Percentiles rank a stretch among this genome's conserved stretches.
Conservation (phyloP, 2,329 filamentous ascomycete genomes). For the Monosporascus sp. region DNA sequence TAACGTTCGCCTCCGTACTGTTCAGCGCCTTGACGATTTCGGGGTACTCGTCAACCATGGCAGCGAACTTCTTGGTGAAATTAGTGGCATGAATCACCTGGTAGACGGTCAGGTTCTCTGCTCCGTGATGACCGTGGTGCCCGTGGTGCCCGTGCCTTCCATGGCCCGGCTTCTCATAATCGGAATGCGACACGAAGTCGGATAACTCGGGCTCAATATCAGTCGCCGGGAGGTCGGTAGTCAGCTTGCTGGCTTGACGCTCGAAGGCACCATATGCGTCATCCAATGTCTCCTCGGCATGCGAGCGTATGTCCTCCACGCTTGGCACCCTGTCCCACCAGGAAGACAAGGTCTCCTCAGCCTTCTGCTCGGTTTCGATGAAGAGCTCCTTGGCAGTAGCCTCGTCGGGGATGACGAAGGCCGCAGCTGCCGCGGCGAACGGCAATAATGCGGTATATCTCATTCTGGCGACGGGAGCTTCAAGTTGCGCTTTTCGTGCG, state of each 20-base stretch:
- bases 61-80: slow-evolving; percentile 70
- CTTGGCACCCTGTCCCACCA: slow-evolving; percentile 12
- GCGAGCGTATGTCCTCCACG: slow-evolving; percentile 12
- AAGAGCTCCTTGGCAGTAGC: slow-evolving; percentile 20
- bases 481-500: not conserved
- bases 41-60: slow-evolving; percentile 67
- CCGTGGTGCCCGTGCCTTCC: slow-evolving; percentile 15
- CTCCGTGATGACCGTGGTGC: slow-evolving; percentile 25
- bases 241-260: slow-evolving; percentile 9
- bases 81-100: slow-evolving; percentile 71
- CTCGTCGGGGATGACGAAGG: slow-evolving; percentile 25
- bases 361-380: slow-evolving; percentile 14
- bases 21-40: slow-evolving; percentile 71
- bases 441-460: slow-evolving; percentile 19
- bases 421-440: slow-evolving; percentile 14
- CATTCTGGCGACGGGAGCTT: slow-evolving; percentile 11
- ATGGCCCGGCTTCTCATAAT: slow-evolving; percentile 2
- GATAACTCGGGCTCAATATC: slow-evolving; percentile 8
- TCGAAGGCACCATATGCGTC: slow-evolving; percentile 12
- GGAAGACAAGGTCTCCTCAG: slow-evolving; percentile 12
- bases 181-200: slow-evolving; percentile 12
- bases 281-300: slow-evolving; percentile 8
- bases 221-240: slow-evolving; percentile 9
- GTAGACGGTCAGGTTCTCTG: slow-evolving; percentile 69
- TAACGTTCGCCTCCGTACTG: slow-evolving; percentile 67